phyloP scores from a whole-genome alignment of 306 rosid genomes.

The Oemleria cerasiformis region DNA sequence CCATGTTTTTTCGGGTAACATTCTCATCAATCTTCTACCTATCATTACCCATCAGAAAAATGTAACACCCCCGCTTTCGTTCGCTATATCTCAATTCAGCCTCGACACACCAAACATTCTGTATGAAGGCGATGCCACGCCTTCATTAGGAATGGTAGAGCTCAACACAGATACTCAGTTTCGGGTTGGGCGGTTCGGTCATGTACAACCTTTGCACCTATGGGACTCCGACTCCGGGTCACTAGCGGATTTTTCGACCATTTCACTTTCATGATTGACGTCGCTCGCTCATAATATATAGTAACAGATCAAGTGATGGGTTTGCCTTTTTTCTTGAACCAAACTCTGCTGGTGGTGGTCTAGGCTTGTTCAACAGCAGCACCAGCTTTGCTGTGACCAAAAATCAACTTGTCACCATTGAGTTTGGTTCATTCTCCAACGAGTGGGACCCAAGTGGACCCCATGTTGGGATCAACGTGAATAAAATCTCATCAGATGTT shows the following conservation, averaged over 20 bases:
- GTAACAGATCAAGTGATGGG: background rate
- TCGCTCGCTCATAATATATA: too few relatives aligned
- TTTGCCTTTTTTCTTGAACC: conserved; percentile 29
- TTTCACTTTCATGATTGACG: conserved; percentile 24
- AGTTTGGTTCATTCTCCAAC: conserved; percentile 21
- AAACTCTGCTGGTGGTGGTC: conserved; percentile 13
- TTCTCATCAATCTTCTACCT: background rate
- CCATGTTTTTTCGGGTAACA: background rate
- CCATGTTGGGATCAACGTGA: conserved; percentile 15
- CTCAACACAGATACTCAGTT: background rate
- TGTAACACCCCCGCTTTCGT: background rate
- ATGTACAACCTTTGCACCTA: background rate
- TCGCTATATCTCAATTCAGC: background rate
- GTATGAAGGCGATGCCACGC: background rate
- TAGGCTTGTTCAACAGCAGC: conserved; percentile 22
- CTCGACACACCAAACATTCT: background rate
- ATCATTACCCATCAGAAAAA: background rate
- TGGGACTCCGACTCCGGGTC: conserved; percentile 13
- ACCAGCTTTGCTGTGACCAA: background rate
- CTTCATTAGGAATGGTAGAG: background rate
- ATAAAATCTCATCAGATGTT: background rate
- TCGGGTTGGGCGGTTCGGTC: background rate
- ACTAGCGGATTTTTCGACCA: conserved; percentile 21
- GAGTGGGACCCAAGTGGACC: background rate
- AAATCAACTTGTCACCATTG: conserved; percentile 20